Evolutionary conservation across 257 asterid genomes (phyloP).

Genomic region (Ilex asprella): DNA sequence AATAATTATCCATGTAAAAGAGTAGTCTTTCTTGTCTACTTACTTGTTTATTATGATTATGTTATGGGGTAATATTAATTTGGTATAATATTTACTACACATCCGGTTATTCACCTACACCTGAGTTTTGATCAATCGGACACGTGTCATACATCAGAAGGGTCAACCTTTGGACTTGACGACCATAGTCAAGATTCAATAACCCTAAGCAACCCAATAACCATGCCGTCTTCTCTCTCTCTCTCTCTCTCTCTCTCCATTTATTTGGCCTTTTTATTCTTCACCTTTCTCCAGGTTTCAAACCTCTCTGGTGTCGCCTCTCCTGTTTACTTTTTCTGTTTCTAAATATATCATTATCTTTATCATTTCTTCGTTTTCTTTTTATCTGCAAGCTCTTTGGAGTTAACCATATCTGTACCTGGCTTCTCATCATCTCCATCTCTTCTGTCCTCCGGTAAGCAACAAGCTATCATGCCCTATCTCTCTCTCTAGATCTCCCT

Average conservation of each 20-base stretch:
- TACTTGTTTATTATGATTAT: too few species aligned
- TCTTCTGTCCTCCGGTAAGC: slow-evolving; percentile 47
- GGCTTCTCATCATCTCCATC: slow-evolving; percentile 55
- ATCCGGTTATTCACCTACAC: slow-evolving; percentile 24
- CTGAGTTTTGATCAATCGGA: background rate
- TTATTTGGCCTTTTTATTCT: slow-evolving; percentile 29
- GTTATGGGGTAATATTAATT: too few species aligned
- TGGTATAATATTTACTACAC: too few species aligned
- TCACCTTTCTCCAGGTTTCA: slow-evolving; percentile 17
- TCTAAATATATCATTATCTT: background rate
- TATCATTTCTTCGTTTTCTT: slow-evolving; percentile 3
- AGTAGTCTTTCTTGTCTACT: too few species aligned
- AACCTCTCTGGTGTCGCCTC: slow-evolving; percentile 15
- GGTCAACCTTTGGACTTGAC: slow-evolving; percentile 24
- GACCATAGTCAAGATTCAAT: slow-evolving; percentile 34
- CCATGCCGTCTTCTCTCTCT: background rate
- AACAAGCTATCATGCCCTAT: background rate
- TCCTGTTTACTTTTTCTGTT: slow-evolving; percentile 21
- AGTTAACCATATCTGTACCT: slow-evolving; percentile 47
- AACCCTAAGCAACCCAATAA: slow-evolving; percentile 11
- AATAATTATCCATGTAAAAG: too few species aligned
- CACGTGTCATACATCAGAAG: slow-evolving; percentile 25
- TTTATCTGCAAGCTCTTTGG: slow-evolving; percentile 22
- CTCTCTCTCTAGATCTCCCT: slow-evolving; percentile 26
- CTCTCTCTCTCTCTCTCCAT: slow-evolving; percentile 8